Conservation (phyloP, 805 yeast species). For the Hanseniaspora nectarophila region DNA sequence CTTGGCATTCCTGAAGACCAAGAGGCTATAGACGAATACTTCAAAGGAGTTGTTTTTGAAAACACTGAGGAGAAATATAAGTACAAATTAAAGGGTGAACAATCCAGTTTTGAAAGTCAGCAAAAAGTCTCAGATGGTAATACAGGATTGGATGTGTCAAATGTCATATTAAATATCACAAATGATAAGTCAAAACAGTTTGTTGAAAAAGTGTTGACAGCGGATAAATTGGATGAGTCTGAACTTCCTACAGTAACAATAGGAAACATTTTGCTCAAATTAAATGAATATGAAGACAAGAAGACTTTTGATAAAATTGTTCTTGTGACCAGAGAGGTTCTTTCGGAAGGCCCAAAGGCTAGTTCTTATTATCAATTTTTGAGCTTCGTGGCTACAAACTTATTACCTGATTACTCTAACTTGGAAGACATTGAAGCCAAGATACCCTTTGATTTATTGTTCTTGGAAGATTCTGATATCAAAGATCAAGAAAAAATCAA, state of each 20-base stretch:
- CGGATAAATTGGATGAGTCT: background rate
- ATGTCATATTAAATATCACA: background rate
- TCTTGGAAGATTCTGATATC: background rate
- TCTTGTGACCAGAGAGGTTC: background rate
- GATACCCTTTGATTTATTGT: background rate
- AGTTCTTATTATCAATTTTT: background rate
- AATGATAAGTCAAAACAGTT: background rate
- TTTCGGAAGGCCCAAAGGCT: background rate
- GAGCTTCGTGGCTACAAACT: background rate
- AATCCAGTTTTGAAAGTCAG: background rate
- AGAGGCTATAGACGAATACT: background rate
- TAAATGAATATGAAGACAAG: background rate
- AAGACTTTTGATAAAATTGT: background rate
- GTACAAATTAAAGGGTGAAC: background rate
- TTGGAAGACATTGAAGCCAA: background rate
- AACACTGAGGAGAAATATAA: background rate
- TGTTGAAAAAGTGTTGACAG: background rate
- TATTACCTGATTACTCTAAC: background rate
- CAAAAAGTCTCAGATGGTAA: background rate
- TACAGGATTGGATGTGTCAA: background rate
- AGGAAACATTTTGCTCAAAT: background rate
- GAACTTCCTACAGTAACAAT: background rate
- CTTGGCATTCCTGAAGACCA: background rate
- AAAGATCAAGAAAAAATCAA: background rate
- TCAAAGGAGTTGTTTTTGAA: background rate